phyloP scores from a whole-genome alignment of 2,329 filamentous ascomycete genomes.

The Biscogniauxia mediterranea region DNA sequence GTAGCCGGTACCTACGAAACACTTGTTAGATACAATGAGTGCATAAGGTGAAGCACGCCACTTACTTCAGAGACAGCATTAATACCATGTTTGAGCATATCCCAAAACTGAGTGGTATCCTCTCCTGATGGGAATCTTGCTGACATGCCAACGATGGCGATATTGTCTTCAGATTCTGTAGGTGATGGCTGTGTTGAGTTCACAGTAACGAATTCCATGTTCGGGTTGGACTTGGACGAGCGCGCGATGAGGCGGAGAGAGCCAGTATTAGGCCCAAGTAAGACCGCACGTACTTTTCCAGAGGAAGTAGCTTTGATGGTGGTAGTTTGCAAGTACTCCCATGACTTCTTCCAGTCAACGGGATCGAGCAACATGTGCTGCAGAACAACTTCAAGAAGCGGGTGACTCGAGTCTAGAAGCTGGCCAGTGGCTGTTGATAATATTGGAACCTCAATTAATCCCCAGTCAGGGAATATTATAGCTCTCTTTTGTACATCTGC shows the following conservation, averaged over 20 bases:
- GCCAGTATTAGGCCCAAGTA: conserved; percentile 6
- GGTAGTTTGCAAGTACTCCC: conserved; percentile 2
- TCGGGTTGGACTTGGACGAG: background rate
- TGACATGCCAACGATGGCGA: conserved; percentile 17
- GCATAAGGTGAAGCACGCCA: background rate
- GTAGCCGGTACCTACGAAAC: conserved; percentile 11
- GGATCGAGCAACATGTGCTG: conserved; percentile 10
- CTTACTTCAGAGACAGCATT: conserved; percentile 12
- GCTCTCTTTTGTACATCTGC: conserved; percentile 5
- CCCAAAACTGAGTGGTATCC: conserved; percentile 11
- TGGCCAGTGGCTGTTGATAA: conserved; percentile 10
- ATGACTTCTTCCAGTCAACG: conserved; percentile 14
- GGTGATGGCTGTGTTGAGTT: background rate
- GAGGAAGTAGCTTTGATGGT: background rate
- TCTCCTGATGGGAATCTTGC: conserved; percentile 12
- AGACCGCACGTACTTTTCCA: background rate
- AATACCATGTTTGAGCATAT: conserved; percentile 10
- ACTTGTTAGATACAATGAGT: background rate
- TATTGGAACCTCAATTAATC: conserved; percentile 6
- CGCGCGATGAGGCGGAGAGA: conserved; percentile 5
- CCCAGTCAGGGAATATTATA: conserved; percentile 12
- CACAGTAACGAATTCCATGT: background rate
- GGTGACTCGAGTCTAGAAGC: background rate
- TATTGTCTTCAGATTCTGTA: conserved; percentile 4
- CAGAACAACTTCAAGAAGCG: conserved; percentile 12